Evolutionary conservation across 257 asterid genomes (phyloP), one percentile per base, ranked within the genome.

Genomic region (Rauvolfia tetraphylla): DNA sequence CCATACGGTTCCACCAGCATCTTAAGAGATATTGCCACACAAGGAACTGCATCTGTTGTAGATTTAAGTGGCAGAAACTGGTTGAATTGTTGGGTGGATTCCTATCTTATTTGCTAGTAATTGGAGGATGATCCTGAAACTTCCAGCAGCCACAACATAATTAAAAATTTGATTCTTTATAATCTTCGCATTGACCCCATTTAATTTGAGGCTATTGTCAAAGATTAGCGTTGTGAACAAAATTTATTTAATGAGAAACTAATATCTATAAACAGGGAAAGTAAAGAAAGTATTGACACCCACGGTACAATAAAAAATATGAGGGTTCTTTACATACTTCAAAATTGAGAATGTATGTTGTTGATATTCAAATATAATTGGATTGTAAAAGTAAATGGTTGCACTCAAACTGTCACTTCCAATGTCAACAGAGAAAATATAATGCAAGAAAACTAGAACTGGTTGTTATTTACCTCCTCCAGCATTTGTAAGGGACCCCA

Each of bases 401-500:
- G 68, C 39, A 31, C 11, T 31, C 22, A 62, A 7, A 33, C 39
- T 62, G 23, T 62, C 42, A 62, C 68, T 31, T 31, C 3, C 17
- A 63, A 33, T 17, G 25, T 33, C 18, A 63, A 63, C 44, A 34
- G 29, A 33, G 69, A 63, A 63, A 14, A 17, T 34, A 66, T 31
- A 20, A 36, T 36, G 29, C 44, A 7, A n/a, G 38, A 27, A 49
- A 68, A n/a, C 34, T 59, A 11, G 20, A 22, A 44, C 72, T 36
- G 18, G 33, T 25, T 53, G 34, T 13, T n/a, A 76, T 7, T 80
- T 89, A 94, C 98, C 98, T 95, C 96, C 83, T 91, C 91, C 31
- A 79, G 86, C 73, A 92, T 61, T 74, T 87, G 91, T 82, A 89
- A 63, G 53, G 98, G 98, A 85, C 93, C 98, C 98, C 98, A 95